Base-by-base conservation (phyloP, 306 rosid species). In the Quercus variabilis region DNA sequence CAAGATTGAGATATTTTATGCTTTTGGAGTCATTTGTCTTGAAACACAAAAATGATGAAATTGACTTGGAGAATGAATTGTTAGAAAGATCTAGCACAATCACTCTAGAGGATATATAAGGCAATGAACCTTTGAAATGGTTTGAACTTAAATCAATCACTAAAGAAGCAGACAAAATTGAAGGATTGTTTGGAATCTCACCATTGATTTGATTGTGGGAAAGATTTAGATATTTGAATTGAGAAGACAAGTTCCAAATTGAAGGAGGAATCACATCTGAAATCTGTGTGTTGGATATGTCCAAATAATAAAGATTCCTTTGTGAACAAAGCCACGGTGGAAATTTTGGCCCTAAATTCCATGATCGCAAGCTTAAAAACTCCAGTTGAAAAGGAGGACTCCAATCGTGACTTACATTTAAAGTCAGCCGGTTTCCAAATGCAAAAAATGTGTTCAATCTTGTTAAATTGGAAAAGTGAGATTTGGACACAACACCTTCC, bases 321-420 rank as follows among this genome's bases (percentile, higher is more conserved):
- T 69, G 79, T 26, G 82, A 77, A 0, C 17, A 49, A 62, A 80
- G 60, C 87, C 82, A 80, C 21, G 55, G 49, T 17, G 79, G 82
- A 80, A 80, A 80, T 4, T 8, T 20, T 1, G 79, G 77, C 54
- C 82, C 77, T 18, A 80, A 52, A 2, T 41, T 19, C 73, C 81
- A 84, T 0, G 43, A 55, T 4, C 14, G 6, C 74, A 84, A 43
- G 3, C 1, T 1, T 51, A 79, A 49, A 0, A 0, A 0, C 0
- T 0, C 0, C 0, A 5, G 26, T 0, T 56, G 49, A 21, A 80
- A 73, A 18, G 1, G 55, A 35, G 81, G 81, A 26, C 1, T n/a
- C 84, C 87, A 84, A 14, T 51, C 46, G 55, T 33, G 4, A 41
- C 46, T 41, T 68, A 26, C n/a, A 63, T 64, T 51, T 23, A 78